Base-by-base conservation (phyloP, 352 stramenopile species). In the Globisporangium nodosum region DNA sequence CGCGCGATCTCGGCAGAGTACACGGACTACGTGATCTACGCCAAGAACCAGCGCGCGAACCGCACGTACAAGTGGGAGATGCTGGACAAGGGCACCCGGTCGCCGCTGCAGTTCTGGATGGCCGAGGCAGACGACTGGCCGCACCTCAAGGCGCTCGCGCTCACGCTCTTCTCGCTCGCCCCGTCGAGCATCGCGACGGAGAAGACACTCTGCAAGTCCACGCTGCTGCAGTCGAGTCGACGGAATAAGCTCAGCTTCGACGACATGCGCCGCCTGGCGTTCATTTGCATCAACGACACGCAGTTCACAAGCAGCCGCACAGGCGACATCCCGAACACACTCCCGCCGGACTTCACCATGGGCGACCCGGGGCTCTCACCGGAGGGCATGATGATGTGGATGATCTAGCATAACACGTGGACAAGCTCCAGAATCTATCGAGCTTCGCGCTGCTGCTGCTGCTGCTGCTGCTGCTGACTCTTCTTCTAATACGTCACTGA, bases 361-460 rank as follows among this genome's bases (percentile, higher is more conserved):
- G 76, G 72, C 12, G 79, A 90, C 49, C 72, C 81, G 20, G 77
- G 73, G 3, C 65, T 92, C 13, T 92, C 78, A 1, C 75, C 81
- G 2, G 81, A 92, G 27, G 81, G 79, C 31, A 90, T 92, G 81
- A 92, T 90, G 78, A 90, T 92, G 79, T 92, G 81, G 81, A 92
- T 92, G 81, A 92, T 92, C 54, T 92, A 69, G 65, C 7, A 31
- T 31, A 30, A 24, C 42, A 47, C 15, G 5, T 12, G 5, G 20
- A 37, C 5, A 37, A 37, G 33, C 33, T 37, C 33, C 39, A 46
- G 13, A 46, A 20, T 46, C 40, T 46, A 46, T 46, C 16, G 40
- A 15, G 13, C 40, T 15, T 46, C 16, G 13, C 40, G 13, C 40
- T n/a, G 5, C 12, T 46, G 37, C 20, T 51, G 16, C 3, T n/a